Percentiles rank a stretch among this genome's conserved stretches.
Conservation (phyloP, 441 rosid species). For the Pelargonium myrrhifolium region DNA sequence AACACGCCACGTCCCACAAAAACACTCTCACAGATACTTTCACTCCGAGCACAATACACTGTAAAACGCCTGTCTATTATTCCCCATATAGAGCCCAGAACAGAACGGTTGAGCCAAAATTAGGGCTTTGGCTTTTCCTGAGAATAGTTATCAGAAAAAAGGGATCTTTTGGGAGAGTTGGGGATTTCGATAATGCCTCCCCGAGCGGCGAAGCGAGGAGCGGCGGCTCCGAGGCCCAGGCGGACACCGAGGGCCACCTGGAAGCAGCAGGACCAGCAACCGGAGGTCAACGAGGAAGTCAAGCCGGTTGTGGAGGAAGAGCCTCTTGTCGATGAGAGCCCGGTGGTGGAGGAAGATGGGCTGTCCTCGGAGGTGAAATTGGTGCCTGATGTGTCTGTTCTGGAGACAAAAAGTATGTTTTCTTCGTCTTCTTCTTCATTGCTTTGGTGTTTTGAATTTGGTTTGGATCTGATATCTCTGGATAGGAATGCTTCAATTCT, state of each 20-base stretch:
- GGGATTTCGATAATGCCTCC: conserved; percentile 52
- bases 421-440: not conserved
- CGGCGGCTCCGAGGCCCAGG: conserved; percentile 35
- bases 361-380: conserved; percentile 17
- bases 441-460: not conserved
- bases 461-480: conserved; percentile 15
- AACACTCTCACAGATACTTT: not conserved
- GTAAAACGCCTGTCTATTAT: not conserved
- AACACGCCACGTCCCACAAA: not conserved
- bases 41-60: not conserved
- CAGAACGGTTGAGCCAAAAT: not conserved
- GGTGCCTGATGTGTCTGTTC: conserved; percentile 22
- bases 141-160: not conserved
- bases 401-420: conserved; percentile 41
- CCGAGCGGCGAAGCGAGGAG: conserved; percentile 59
- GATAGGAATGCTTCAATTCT: not conserved
- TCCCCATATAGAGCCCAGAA: too few relatives aligned
- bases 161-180: not conserved
- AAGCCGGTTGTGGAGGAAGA: conserved; percentile 28
- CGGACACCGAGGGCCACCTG: conserved; percentile 40
- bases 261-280: conserved; percentile 38
- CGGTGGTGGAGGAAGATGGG: conserved; percentile 15
- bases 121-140: conserved; percentile 2
- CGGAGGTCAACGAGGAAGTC: conserved; percentile 23
- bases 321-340: conserved; percentile 20